Evolutionary conservation across 495 filamentous ascomycete species (phyloP).

Genomic region (Daldinia decipiens): DNA sequence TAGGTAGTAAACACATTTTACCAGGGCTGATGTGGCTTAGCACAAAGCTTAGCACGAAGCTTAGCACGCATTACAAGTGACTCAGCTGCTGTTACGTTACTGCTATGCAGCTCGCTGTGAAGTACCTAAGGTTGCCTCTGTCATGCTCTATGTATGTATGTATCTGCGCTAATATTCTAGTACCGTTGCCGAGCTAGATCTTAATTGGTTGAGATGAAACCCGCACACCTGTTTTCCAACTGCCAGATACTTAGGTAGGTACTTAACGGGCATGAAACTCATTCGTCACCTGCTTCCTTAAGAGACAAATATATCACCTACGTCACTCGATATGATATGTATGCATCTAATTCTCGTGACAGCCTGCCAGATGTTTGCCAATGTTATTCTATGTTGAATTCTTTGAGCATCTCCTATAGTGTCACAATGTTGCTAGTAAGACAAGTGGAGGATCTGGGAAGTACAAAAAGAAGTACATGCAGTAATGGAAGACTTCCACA

Average conservation of each 20-base stretch:
- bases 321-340: conserved; percentile 28
- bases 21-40: conserved; percentile 36
- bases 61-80: conserved; percentile 26
- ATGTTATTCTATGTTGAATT: conserved; percentile 10
- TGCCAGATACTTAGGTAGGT: neutral
- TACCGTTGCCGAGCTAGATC: conserved; percentile 13
- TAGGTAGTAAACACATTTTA: too few species aligned
- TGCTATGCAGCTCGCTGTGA: conserved; percentile 6
- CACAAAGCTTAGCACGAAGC: conserved; percentile 4
- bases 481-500: conserved; percentile 1
- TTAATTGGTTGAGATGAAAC: conserved; percentile 17
- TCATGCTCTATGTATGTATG: neutral
- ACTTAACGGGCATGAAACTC: neutral
- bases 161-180: conserved; percentile 25
- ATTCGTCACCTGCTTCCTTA: conserved; percentile 26
- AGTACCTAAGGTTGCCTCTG: neutral
- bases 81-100: conserved; percentile 38
- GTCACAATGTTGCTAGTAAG: neutral
- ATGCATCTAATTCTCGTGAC: conserved; percentile 28
- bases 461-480: neutral
- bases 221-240: conserved; percentile 30
- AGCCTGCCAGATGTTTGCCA: neutral
- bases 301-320: conserved; percentile 32
- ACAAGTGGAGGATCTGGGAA: neutral
- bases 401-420: neutral